phyloP scores from a whole-genome alignment of 345 rosid species.

The Brassica incana region DNA sequence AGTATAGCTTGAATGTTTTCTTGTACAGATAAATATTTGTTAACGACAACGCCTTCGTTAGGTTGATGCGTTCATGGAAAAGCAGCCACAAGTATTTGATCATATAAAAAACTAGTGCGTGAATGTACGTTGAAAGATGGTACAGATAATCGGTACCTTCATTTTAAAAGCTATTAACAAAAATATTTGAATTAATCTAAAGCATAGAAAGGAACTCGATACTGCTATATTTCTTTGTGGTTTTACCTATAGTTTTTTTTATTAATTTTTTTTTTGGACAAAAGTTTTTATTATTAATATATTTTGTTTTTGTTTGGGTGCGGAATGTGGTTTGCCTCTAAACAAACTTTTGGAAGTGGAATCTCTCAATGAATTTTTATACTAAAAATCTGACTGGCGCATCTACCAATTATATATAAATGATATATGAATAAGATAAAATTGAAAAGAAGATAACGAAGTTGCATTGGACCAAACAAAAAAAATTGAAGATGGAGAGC shows the following conservation, averaged over 20 bases:
- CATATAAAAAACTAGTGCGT: neutral
- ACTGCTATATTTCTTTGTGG: slow-evolving; percentile 25
- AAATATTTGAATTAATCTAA: slow-evolving; percentile 13
- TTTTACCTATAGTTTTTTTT: slow-evolving; percentile 10
- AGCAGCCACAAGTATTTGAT: neutral
- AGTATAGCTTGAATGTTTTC: neutral
- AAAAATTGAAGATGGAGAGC: slow-evolving; percentile 26
- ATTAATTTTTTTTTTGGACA: neutral
- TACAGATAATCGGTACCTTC: slow-evolving; percentile 8
- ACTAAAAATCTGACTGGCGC: slow-evolving; percentile 2
- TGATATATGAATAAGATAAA: neutral
- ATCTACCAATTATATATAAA: slow-evolving; percentile 9
- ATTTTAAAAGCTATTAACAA: neutral
- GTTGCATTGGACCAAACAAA: slow-evolving; percentile 29
- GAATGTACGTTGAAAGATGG: slow-evolving; percentile 7
- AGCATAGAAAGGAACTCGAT: slow-evolving; percentile 20
- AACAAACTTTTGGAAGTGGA: neutral
- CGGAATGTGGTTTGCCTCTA: slow-evolving; percentile 31
- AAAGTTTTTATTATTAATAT: neutral
- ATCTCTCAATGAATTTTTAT: neutral
- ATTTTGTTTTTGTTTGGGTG: neutral
- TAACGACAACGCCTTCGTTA: neutral
- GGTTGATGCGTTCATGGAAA: neutral
- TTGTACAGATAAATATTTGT: neutral
- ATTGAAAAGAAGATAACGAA: slow-evolving; percentile 11